phyloP scores from a whole-genome alignment of 352 stramenopile species.

The Phytopythium aichiense region DNA sequence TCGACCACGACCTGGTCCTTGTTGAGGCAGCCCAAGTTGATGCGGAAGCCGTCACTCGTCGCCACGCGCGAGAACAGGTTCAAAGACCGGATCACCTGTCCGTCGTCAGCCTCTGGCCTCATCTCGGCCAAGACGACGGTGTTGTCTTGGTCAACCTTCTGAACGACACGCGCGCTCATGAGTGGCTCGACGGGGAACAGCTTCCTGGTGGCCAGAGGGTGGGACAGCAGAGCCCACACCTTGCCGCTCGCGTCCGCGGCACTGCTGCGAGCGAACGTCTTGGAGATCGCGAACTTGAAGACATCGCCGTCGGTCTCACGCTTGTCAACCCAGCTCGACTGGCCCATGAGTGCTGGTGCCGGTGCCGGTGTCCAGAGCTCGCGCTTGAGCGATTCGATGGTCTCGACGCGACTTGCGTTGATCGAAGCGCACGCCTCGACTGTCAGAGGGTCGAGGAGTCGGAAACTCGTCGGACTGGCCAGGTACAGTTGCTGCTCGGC shows the following conservation, averaged over 20 bases:
- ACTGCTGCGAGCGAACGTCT: slow-evolving; percentile 15
- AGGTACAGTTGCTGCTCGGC: slow-evolving; percentile 18
- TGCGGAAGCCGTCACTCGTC: neutral
- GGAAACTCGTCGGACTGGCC: slow-evolving; percentile 16
- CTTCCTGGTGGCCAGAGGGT: slow-evolving; percentile 19
- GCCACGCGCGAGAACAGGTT: neutral
- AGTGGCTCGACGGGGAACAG: slow-evolving; percentile 17
- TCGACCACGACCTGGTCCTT: neutral
- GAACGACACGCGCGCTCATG: slow-evolving; percentile 21
- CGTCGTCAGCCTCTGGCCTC: neutral
- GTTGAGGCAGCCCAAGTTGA: neutral
- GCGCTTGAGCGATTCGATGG: slow-evolving; percentile 10
- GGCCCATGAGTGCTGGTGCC: slow-evolving; percentile 11
- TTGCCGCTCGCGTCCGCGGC: slow-evolving; percentile 15
- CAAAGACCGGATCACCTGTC: neutral
- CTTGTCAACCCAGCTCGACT: slow-evolving; percentile 22
- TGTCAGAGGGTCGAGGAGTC: slow-evolving; percentile 22
- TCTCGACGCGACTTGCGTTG: slow-evolving; percentile 8
- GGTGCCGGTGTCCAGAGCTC: slow-evolving; percentile 9
- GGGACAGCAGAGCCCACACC: slow-evolving; percentile 23
- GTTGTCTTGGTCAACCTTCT: slow-evolving; percentile 26
- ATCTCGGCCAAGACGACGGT: slow-evolving; percentile 17
- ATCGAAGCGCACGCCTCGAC: slow-evolving; percentile 15
- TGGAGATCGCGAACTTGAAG: slow-evolving; percentile 22
- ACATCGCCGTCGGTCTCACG: slow-evolving; percentile 8